Percentiles rank a stretch among this genome's conserved stretches.
phyloP scores from a whole-genome alignment of 768 basidiomycete genomes.

The Tylopilus rubrobrunneus region DNA sequence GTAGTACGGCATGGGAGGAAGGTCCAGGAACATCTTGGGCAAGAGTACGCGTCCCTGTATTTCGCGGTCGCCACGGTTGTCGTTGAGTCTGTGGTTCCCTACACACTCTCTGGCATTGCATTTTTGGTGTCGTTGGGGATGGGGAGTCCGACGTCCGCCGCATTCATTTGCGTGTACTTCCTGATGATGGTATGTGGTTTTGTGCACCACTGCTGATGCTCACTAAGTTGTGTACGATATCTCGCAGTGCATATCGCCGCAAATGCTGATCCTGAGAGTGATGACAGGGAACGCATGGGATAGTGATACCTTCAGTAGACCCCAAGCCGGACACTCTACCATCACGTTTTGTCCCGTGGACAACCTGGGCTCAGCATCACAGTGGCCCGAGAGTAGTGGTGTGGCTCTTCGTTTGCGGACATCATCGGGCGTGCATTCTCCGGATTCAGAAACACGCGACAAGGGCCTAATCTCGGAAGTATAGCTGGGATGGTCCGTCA shows the following conservation, averaged over 20 bases:
- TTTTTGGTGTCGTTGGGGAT: slow-evolving; percentile 7
- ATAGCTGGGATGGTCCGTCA: not conserved
- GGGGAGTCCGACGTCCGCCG: slow-evolving; percentile 7
- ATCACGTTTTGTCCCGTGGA: not conserved
- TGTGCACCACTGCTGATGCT: not conserved
- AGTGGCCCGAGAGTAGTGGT: not conserved
- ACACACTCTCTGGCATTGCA: slow-evolving; percentile 5
- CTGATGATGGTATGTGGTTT: slow-evolving; percentile 14
- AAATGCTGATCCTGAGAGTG: slow-evolving; percentile 20
- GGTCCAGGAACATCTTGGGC: too few relatives aligned
- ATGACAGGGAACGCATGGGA: slow-evolving; percentile 12
- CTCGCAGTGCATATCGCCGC: slow-evolving; percentile 21
- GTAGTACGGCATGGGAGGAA: too few relatives aligned
- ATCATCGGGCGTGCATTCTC: not conserved
- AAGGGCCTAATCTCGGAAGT: not conserved
- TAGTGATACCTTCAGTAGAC: slow-evolving; percentile 1
- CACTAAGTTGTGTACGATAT: not conserved
- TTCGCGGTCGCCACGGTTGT: too few relatives aligned
- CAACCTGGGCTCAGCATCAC: not conserved
- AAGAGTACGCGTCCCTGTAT: too few relatives aligned
- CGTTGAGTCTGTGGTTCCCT: slow-evolving; percentile 10
- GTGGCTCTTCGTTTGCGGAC: not conserved
- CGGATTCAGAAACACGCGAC: not conserved
- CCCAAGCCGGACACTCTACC: not conserved
- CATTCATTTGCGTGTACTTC: slow-evolving; percentile 11